phyloP scores from a whole-genome alignment of 2,329 filamentous ascomycete genomes.

The Fonsecaea monophora region DNA sequence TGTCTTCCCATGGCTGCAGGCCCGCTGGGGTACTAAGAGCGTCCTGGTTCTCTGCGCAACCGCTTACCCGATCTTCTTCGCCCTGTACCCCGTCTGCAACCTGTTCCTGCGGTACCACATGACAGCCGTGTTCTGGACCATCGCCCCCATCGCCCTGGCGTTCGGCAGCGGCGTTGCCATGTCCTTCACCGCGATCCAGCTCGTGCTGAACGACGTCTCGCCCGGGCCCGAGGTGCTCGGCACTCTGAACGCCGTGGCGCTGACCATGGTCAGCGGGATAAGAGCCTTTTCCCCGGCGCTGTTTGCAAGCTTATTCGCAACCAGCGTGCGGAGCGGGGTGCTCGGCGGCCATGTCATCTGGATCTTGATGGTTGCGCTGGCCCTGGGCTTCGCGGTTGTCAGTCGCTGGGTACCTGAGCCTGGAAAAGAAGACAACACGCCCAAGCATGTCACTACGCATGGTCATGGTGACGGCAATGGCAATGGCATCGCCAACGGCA shows the following conservation, averaged over 20 bases:
- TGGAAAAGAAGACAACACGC: not conserved
- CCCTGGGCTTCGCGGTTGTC: constrained; percentile 45
- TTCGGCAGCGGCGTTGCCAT: constrained; percentile 71
- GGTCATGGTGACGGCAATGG: not conserved
- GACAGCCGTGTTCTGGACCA: constrained; percentile 63
- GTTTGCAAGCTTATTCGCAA: constrained; percentile 71
- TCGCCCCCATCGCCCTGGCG: constrained; percentile 53
- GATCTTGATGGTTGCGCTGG: constrained; percentile 60
- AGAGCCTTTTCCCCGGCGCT: constrained; percentile 71
- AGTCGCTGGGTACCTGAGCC: constrained; percentile 28
- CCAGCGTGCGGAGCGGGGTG: constrained; percentile 68
- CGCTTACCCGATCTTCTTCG: constrained; percentile 71
- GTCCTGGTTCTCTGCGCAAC: constrained; percentile 65
- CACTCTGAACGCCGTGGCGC: constrained; percentile 72
- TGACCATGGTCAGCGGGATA: constrained; percentile 67
- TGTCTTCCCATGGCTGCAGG: constrained; percentile 72
- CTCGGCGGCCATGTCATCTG: constrained; percentile 71
- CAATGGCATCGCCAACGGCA: not conserved
- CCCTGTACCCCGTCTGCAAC: constrained; percentile 61
- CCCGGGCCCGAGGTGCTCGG: constrained; percentile 70
- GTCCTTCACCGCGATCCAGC: constrained; percentile 72
- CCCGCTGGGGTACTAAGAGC: constrained; percentile 68
- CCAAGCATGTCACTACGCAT: not conserved
- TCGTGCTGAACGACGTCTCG: constrained; percentile 75
- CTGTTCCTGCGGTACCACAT: constrained; percentile 60